Percentiles rank a stretch among this genome's conserved stretches.
Evolutionary conservation across 192 early-diverging fungal species (phyloP).

Genomic region (Gonapodya prolifera): DNA sequence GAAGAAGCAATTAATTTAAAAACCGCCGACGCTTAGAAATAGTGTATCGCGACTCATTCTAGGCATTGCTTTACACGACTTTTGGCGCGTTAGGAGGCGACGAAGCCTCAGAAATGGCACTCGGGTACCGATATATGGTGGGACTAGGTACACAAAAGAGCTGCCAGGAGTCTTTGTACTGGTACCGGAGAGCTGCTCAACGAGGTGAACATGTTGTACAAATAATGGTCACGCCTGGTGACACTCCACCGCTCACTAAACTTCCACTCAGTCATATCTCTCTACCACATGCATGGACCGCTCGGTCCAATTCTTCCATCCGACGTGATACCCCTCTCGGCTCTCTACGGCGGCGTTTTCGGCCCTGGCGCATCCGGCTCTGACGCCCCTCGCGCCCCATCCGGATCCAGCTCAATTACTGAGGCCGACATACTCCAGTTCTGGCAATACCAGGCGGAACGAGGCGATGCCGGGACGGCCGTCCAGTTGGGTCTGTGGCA

Average conservation of each 20-base stretch:
- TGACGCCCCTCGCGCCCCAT: slow-evolving; percentile 8
- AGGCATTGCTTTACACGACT: slow-evolving; percentile 59
- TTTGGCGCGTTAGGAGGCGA: slow-evolving; percentile 72
- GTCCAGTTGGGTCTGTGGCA: background rate
- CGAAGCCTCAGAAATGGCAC: slow-evolving; percentile 59
- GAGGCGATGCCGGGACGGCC: slow-evolving; percentile 23
- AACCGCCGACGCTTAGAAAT: background rate
- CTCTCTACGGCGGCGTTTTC: slow-evolving; percentile 71
- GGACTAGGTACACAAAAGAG: slow-evolving; percentile 72
- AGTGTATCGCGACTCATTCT: background rate
- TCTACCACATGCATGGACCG: slow-evolving; percentile 62
- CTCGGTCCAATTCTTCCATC: slow-evolving; percentile 61
- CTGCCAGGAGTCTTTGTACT: slow-evolving; percentile 60
- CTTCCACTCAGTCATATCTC: slow-evolving; percentile 37
- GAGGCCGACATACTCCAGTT: slow-evolving; percentile 65
- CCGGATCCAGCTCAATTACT: slow-evolving; percentile 12
- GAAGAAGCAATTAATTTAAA: background rate
- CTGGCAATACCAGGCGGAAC: slow-evolving; percentile 54
- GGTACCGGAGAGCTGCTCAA: slow-evolving; percentile 71
- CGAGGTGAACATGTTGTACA: slow-evolving; percentile 39
- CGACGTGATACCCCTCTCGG: slow-evolving; percentile 53
- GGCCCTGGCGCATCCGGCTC: slow-evolving; percentile 61
- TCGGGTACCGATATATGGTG: slow-evolving; percentile 68
- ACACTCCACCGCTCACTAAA: background rate
- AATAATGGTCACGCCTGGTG: background rate